phyloP scores from a whole-genome alignment of 1,284 basidiomycete genomes.

The Salmacisia buchloeana region DNA sequence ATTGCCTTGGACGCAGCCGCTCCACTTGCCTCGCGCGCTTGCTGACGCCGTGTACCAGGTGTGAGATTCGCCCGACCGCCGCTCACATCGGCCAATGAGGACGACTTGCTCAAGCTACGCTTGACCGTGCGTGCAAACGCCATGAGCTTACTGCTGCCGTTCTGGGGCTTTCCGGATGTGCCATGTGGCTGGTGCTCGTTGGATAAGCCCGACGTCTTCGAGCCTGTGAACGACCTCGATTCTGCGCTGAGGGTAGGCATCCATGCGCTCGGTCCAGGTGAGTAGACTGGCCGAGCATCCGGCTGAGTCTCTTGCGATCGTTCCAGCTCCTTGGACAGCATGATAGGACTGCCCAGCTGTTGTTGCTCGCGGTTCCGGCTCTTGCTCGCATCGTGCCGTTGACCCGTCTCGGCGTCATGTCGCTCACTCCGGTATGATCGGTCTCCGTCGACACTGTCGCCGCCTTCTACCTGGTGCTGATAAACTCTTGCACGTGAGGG shows the following conservation, averaged over 20 bases:
- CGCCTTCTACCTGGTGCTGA: not conserved
- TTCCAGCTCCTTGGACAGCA: not conserved
- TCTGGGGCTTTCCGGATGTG: not conserved
- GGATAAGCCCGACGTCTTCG: not conserved
- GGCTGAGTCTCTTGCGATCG: not conserved
- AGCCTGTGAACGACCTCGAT: too few species aligned
- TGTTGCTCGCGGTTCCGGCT: not conserved
- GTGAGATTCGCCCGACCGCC: too few species aligned
- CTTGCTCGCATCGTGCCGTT: not conserved
- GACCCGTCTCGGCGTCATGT: not conserved
- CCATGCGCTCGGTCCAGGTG: not conserved
- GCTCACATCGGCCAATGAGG: too few species aligned
- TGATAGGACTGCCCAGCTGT: not conserved
- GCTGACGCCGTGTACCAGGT: not conserved
- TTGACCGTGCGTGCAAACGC: not conserved
- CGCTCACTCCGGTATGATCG: not conserved
- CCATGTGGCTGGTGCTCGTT: not conserved
- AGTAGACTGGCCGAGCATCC: not conserved
- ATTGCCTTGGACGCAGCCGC: not conserved
- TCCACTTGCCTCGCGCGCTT: not conserved
- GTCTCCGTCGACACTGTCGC: too few species aligned
- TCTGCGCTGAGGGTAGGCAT: not conserved
- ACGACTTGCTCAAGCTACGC: slow-evolving; percentile 4
- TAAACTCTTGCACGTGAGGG: not conserved
- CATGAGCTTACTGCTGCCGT: not conserved